Evolutionary conservation across 352 stramenopile species (phyloP).

Genomic region (Hyaloperonospora brassicae): DNA sequence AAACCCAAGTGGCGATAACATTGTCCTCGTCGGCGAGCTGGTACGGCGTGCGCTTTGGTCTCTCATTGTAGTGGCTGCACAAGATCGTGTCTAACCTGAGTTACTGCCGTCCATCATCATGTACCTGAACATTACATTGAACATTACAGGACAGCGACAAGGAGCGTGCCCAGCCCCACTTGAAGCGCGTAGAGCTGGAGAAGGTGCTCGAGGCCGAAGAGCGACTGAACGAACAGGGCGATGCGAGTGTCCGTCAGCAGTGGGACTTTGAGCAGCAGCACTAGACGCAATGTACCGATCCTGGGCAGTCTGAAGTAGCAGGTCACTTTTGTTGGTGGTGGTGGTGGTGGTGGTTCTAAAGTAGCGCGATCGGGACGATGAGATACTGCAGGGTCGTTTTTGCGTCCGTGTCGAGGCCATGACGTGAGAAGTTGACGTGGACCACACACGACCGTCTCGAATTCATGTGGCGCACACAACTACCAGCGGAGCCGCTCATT

Average conservation of each 20-base stretch:
- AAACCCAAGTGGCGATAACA: constrained; percentile 65
- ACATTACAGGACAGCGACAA: constrained; percentile 64
- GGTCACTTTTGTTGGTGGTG: no score
- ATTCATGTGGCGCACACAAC: constrained; percentile 4
- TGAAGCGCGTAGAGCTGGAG: constrained; percentile 71
- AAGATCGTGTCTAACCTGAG: no score
- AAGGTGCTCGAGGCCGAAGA: constrained; percentile 79
- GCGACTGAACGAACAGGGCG: constrained; percentile 51
- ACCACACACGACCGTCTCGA: no score
- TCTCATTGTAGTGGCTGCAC: no score
- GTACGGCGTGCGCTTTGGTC: constrained; percentile 22
- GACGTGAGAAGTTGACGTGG: no score
- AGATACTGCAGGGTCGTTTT: no score
- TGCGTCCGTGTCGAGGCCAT: no score
- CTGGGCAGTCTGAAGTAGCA: no score
- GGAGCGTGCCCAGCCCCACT: constrained; percentile 72
- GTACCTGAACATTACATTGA: neutral
- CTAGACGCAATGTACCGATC: constrained; percentile 2
- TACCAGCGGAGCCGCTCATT: constrained; percentile 21
- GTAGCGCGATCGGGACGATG: no score
- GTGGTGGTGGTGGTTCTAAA: no score
- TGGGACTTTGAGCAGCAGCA: constrained; percentile 76
- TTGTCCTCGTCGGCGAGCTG: constrained; percentile 79
- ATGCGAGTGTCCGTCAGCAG: constrained; percentile 64
- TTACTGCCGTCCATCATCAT: no score